Evolutionary conservation across 345 rosid genomes (phyloP).

Genomic region (Pugionium dolabratum): DNA sequence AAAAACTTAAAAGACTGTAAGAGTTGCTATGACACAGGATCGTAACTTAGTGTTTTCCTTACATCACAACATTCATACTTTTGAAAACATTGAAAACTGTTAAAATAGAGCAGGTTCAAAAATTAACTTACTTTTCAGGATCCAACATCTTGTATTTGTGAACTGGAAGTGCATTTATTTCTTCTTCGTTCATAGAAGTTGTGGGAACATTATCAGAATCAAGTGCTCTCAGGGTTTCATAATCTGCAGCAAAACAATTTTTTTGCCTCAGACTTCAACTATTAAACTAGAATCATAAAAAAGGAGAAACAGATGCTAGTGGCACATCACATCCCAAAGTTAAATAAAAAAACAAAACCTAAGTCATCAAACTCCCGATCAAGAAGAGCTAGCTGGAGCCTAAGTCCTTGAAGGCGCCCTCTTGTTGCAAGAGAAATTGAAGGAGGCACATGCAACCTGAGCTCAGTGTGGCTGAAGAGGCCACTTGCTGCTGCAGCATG

Average conservation of each 20-base stretch:
- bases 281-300: neutral
- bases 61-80: neutral
- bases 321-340: neutral
- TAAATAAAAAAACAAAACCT: conserved; percentile 43
- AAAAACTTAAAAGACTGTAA: no score
- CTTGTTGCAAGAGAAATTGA: conserved; percentile 86
- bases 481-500: conserved; percentile 89
- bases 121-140: conserved; percentile 47
- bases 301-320: neutral
- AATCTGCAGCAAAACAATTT: conserved; percentile 53
- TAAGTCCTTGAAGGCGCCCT: conserved; percentile 89
- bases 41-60: neutral
- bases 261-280: neutral
- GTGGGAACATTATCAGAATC: conserved; percentile 73
- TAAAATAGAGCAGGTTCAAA: conserved; percentile 10
- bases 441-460: conserved; percentile 89
- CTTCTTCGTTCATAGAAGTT: conserved; percentile 90
- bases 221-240: conserved; percentile 89
- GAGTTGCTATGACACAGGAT: neutral
- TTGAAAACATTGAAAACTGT: neutral
- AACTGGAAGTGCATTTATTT: conserved; percentile 89
- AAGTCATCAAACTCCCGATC: conserved; percentile 93
- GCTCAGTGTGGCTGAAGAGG: conserved; percentile 80
- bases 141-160: conserved; percentile 71
- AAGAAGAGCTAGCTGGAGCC: conserved; percentile 96